Evolutionary conservation across 2,329 filamentous ascomycete genomes (phyloP).

Genomic region (Alternaria arbusti): DNA sequence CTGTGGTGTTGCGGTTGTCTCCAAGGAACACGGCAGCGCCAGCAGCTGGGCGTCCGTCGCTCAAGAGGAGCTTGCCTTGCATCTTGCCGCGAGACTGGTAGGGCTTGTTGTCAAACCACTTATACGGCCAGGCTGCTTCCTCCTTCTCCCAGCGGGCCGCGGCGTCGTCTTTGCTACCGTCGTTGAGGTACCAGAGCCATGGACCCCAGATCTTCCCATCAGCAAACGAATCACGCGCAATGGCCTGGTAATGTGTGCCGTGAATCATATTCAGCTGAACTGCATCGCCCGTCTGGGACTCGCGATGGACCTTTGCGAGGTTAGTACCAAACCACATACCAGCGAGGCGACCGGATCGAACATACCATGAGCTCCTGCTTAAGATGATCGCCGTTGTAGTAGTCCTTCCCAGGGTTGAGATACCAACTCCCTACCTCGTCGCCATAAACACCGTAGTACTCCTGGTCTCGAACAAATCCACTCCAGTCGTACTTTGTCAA

Average conservation of each 20-base stretch:
- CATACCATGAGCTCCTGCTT: conserved; percentile 60
- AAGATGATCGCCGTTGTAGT: conserved; percentile 60
- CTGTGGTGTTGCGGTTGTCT: conserved; percentile 54
- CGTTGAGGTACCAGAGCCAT: conserved; percentile 54
- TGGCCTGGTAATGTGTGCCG: conserved; percentile 52
- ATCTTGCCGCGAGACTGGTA: conserved; percentile 60
- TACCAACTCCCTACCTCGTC: conserved; percentile 60
- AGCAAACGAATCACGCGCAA: conserved; percentile 40
- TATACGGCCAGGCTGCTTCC: conserved; percentile 56
- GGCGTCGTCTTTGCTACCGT: conserved; percentile 56
- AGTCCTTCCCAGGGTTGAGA: conserved; percentile 58
- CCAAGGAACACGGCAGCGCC: conserved; percentile 60
- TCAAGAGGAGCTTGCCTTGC: conserved; percentile 53
- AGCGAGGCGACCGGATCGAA: neutral
- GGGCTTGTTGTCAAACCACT: conserved; percentile 55
- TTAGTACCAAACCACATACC: neutral
- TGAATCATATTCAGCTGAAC: conserved; percentile 64
- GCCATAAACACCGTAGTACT: conserved; percentile 61
- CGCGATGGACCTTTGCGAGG: conserved; percentile 52
- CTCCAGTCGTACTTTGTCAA: conserved; percentile 62
- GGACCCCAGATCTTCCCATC: conserved; percentile 49
- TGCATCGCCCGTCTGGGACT: conserved; percentile 57
- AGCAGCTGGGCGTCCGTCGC: conserved; percentile 57
- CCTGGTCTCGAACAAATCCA: conserved; percentile 48
- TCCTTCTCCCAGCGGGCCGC: conserved; percentile 50